A percentile compares a stretch with the other conserved stretches of the same genome.
Evolutionary conservation across 73 alveolate genomes (phyloP).

Genomic region (Tetrahymena malaccensis): DNA sequence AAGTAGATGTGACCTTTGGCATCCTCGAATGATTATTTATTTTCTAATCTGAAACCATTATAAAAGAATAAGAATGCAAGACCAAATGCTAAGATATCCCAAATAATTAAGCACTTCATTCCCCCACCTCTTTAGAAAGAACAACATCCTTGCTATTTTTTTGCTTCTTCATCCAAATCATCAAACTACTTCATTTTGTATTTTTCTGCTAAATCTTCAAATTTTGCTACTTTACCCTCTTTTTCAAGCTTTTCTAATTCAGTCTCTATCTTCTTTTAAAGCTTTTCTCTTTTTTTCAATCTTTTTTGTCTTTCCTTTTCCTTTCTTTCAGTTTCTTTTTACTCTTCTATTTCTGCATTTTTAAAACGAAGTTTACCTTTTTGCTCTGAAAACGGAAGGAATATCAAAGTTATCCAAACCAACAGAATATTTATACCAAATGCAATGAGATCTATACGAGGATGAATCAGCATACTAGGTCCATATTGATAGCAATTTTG

Average conservation of each 20-base stretch:
- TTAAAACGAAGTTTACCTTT: background rate
- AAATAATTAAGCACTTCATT: background rate
- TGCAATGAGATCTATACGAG: background rate
- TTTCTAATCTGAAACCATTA: background rate
- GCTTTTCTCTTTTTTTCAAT: background rate
- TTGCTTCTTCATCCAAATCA: background rate
- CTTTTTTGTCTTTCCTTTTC: background rate
- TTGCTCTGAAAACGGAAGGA: background rate
- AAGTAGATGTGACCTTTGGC: background rate
- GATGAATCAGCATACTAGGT: background rate
- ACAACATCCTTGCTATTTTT: background rate
- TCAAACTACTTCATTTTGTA: background rate
- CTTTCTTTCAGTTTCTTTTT: background rate
- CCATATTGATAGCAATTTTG: background rate
- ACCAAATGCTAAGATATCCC: background rate
- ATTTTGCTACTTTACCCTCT: background rate
- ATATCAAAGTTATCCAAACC: background rate
- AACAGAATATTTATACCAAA: background rate
- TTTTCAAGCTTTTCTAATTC: background rate
- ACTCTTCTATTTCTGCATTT: background rate
- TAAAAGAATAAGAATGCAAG: background rate
- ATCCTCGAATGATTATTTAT: background rate
- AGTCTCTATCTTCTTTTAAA: background rate
- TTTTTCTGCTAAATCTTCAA: background rate
- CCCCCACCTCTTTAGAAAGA: background rate